Evolutionary conservation across 306 rosid genomes (phyloP), one percentile per base, ranked within the genome.

Genomic region (Arachis stenosperma): DNA sequence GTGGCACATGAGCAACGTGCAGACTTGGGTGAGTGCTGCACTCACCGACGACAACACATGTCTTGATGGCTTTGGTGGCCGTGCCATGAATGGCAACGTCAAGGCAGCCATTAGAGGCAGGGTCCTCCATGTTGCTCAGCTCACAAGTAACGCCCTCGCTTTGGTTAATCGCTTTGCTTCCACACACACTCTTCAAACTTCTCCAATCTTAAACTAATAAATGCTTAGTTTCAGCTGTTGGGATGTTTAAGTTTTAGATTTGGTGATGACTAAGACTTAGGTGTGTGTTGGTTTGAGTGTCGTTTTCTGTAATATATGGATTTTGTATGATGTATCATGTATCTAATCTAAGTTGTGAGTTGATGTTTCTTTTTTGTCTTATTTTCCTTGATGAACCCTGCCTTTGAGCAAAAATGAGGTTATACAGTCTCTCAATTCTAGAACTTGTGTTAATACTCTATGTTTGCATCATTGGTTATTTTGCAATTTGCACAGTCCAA

Each of bases 21-120:
- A 92, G 79, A 92, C 97, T 2, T 92, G 97, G 97, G 91, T 86
- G 8, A 92, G 96, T 67, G 90, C 96, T 30, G 93, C 96, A 1
- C 86, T 92, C 8, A 92, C 97, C 0, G 90, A 92, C 50, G 91
- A 87, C 42, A 67, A 57, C 76, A 89, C 96, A 37, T 92, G 97
- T 77, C 88, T 92, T 22, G 97, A 92, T 65, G 96, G 87, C 15
- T 89, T 92, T 65, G 67, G 65, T 0, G 87, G 78, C 55, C 65
- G 63, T 46, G 15, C 11, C 42, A 84, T 79, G 84, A 77, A 84
- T 70, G 97, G 87, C n/a, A 79, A 69, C 29, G 65, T 88, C 5
- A 92, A 86, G 86, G 70, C 37, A 27, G 75, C 74, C 9, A 77
- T 88, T 36, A 82, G 71, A 33, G 70, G 80, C 9, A 89, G 86